Base-by-base conservation (phyloP, 2,329 filamentous ascomycete genomes). In the Fusarium coffeatum region DNA sequence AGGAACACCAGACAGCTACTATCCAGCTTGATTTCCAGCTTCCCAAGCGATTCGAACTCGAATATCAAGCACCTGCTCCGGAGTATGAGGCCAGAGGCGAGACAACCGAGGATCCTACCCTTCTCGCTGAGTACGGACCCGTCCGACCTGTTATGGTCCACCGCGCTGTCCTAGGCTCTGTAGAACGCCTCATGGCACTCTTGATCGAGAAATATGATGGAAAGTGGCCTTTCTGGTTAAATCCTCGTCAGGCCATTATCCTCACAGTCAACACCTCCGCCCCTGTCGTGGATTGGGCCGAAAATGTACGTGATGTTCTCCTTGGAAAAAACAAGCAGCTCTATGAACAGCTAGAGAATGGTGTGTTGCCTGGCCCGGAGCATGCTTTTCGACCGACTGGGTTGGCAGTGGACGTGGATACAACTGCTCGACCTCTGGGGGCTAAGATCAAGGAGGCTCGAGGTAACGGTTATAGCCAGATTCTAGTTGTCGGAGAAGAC, bases 1-100 rank as follows among this genome's bases (percentile, higher is more conserved):
- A 95, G 76, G 92, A 94, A 74, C 93, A 97, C 76, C 93, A 97
- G 77, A 93, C 94, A 5, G 94, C 93, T 5, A 97, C 93, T 0
- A 91, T 97, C 53, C 93, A 97, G 82, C 87, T 97, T 28, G 93
- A 97, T 78, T 97, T 97, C 78, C 94, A 97, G 79, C 85, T 97
- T 3, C 93, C 93, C 2, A 92, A 93, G 76, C 88, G 93, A 15
- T 97, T 97, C 76, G 88, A 88, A 47, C 83, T 97, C 37, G 86
- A 90, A 74, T 97, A 97, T 75, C 84, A 88, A 74, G 89, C 90
- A 2, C 90, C 91, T 0, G 88, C 89, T 1, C 88, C 90, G 0
- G 88, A 90, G 68, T 77, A 86, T 20, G 89, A 92, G 73, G 81
- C 83, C 25, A 82, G 83, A 59, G 84, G 88, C 47, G 79, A 85